These are phyloP conservation scores for Clonostachys chloroleuca DNA, from an alignment of 2,329 filamentous ascomycete species.

Conservation along the genomic window DNA sequence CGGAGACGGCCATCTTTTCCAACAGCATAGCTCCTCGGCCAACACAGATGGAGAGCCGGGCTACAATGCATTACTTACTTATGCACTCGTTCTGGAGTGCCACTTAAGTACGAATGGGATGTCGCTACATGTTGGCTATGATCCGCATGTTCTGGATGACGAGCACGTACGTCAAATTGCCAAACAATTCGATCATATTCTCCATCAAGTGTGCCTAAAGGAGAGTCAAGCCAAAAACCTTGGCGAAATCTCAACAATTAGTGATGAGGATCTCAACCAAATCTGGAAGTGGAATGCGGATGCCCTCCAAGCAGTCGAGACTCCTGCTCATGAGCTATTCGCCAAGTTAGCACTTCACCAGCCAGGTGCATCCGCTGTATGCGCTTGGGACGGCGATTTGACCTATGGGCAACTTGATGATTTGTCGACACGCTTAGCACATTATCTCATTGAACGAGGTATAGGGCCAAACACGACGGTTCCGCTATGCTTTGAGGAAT, in stretches of 20 bases:
- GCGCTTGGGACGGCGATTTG: conserved; percentile 4
- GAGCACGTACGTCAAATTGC: conserved; percentile 1
- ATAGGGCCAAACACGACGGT: conserved; percentile 2
- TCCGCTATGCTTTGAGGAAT: conserved; percentile 5
- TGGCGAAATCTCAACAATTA: conserved; percentile 1
- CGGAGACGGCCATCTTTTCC: neutral
- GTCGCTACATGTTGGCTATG: too few species aligned
- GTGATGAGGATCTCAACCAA: conserved; percentile 1
- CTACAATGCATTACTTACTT: conserved; percentile 4
- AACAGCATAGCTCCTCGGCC: neutral
- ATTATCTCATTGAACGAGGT: conserved; percentile 2
- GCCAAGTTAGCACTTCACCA: neutral
- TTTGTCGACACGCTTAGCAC: conserved; percentile 1
- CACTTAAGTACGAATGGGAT: too few species aligned
- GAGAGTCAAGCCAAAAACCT: neutral
- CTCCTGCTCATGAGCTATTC: conserved; percentile 1
- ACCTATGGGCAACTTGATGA: conserved; percentile 2
- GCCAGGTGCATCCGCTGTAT: conserved; percentile 2
- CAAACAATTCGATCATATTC: conserved; percentile 2
- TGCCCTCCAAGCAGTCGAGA: neutral
- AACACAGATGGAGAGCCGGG: neutral
- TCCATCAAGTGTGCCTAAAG: conserved; percentile 1
- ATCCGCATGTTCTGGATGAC: too few species aligned
- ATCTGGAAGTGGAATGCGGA: conserved; percentile 2
- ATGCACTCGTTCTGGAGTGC: conserved; percentile 1